Conservation (phyloP, 805 yeast species). For the Jamesozyma piceae region DNA sequence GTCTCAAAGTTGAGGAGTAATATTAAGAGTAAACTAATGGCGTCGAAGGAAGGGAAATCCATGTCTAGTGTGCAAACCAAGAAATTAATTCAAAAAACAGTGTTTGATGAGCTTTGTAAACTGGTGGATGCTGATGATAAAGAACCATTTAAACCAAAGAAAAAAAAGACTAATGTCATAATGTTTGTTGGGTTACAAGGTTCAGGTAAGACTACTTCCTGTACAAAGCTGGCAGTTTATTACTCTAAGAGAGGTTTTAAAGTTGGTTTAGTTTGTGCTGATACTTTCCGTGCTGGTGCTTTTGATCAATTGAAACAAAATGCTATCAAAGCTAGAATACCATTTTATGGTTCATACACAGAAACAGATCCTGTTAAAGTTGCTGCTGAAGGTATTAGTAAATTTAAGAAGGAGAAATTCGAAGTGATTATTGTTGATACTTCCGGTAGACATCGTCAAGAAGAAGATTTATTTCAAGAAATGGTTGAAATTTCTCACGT, state of each 20-base stretch:
- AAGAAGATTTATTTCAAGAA: constrained; percentile 80
- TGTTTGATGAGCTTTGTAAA: constrained; percentile 83
- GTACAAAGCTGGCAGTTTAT: constrained; percentile 92
- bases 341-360: constrained; percentile 88
- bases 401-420: constrained; percentile 82
- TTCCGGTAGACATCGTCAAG: constrained; percentile 96
- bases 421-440: constrained; percentile 94
- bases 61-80: constrained; percentile 48
- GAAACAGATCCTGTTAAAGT: constrained; percentile 94
- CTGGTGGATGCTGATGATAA: constrained; percentile 59
- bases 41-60: constrained; percentile 24
- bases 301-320: constrained; percentile 96
- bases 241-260: constrained; percentile 89
- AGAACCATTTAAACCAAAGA: constrained; percentile 70
- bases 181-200: constrained; percentile 99
- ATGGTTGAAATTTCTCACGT: constrained; percentile 89
- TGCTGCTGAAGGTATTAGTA: constrained; percentile 82
- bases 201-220: constrained; percentile 96
- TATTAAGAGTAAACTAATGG: constrained; percentile 49
- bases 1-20: constrained; percentile 71
- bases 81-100: constrained; percentile 77
- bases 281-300: constrained; percentile 98
- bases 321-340: constrained; percentile 90
- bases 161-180: constrained; percentile 67
- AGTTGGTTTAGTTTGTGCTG: constrained; percentile 96